Base-by-base conservation (phyloP, 2,329 filamentous ascomycete species). In the Ascochyta viciae-villosae region DNA sequence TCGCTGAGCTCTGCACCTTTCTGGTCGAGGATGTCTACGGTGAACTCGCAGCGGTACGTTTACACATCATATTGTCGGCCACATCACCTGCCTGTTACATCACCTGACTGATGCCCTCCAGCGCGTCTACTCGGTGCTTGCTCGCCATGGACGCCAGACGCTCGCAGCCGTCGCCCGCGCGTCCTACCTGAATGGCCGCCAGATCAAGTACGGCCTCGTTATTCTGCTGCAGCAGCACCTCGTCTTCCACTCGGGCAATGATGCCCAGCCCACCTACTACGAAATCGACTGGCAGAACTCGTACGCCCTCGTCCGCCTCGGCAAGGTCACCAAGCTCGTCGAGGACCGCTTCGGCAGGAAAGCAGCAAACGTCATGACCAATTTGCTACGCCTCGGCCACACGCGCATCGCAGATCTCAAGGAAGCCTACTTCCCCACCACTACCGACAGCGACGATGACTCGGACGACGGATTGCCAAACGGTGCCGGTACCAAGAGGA, bases 171-270 rank as follows among this genome's bases (percentile, higher is more conserved):
- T 99, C 29, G 83, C 83, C 38, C 87, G 88, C 47, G 83, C 90
- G 71, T 92, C 91, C 19, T 85, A 87, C 45, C 84, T 97, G 46
- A 86, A 85, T 50, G 82, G 85, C n/a, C 86, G 87, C 49, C 89
- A 96, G 71, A 80, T 96, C 62, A 90, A 89, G 67, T 87, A 93
- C 77, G 92, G 90, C 19, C 83, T 99, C 47, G 88, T 87, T 49
- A 89, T 95, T 29, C 87, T 98, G 61, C 85, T 96, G 38, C 94
- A 98, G 73, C 90, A 96, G 73, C 92, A 93, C 70, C 85, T 98
- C 44, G 81, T 96, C 60, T 91, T 87, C 74, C 89, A 93, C 75
- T 84, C 87, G 62, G 85, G 87, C 63, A 62, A 87, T 57, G 85
- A 88, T 52, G 83, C 83, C 39, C 83, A 83, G 41, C 74, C 82